phyloP scores from a whole-genome alignment of 164 flowering plant species.

The Kalanchoe fedtschenkoi region DNA sequence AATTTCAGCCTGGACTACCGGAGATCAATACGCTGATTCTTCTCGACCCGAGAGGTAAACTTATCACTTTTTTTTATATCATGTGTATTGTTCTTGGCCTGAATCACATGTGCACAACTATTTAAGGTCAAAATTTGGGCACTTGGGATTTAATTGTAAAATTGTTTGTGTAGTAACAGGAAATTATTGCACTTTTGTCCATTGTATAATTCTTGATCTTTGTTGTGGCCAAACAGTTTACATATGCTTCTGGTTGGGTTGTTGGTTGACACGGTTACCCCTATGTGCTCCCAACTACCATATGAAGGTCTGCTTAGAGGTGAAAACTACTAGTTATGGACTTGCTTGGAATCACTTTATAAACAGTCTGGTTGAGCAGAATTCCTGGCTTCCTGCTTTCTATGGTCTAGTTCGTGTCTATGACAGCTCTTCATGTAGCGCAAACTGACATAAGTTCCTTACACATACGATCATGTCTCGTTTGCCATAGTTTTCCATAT shows the following conservation, averaged over 20 bases:
- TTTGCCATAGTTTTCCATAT: background rate
- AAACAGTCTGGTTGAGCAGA: background rate
- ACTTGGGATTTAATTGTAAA: background rate
- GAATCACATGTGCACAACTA: background rate
- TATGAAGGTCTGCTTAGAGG: constrained; percentile 98
- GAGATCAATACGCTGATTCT: constrained; percentile 83
- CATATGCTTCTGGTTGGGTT: constrained; percentile 7
- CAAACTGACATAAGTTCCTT: background rate
- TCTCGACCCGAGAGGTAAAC: constrained; percentile 80
- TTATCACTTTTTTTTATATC: background rate
- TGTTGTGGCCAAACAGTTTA: background rate
- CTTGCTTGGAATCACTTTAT: background rate
- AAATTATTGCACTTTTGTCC: background rate
- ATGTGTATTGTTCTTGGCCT: background rate
- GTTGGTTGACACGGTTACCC: constrained; percentile 97
- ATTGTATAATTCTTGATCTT: background rate
- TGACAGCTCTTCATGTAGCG: background rate
- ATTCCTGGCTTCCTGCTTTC: background rate
- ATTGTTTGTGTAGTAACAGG: background rate
- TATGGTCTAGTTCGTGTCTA: background rate
- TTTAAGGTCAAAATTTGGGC: background rate
- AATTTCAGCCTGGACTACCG: constrained; percentile 53
- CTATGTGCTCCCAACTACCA: constrained; percentile 87
- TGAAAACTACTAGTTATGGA: constrained; percentile 10
- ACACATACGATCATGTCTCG: background rate